These are phyloP conservation scores for Vinca minor DNA, from an alignment of 257 asterid genomes.

Conservation along the genomic window DNA sequence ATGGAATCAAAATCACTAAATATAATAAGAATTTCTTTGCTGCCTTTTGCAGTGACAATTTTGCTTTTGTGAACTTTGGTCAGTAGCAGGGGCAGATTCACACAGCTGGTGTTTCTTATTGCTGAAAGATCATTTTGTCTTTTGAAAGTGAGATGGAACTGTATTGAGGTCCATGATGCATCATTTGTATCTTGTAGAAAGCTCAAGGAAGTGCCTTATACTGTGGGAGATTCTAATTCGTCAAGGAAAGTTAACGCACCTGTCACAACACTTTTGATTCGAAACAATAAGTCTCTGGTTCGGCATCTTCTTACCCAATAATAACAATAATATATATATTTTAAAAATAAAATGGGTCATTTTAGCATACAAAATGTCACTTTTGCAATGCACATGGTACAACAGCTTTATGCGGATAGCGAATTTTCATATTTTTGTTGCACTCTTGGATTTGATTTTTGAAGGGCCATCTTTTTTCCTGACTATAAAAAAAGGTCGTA, in stretches of 20 bases:
- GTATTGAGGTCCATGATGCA: conserved; percentile 14
- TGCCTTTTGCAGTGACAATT: conserved; percentile 10
- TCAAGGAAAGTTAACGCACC: too few relatives aligned
- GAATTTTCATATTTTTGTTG: too few relatives aligned
- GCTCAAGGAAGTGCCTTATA: not conserved
- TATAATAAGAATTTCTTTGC: conserved; percentile 7
- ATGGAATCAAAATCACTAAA: conserved; percentile 16
- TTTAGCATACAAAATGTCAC: too few relatives aligned
- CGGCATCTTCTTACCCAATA: too few relatives aligned
- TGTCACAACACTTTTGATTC: too few relatives aligned
- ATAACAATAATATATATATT: too few relatives aligned
- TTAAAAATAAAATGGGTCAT: too few relatives aligned
- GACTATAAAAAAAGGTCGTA: too few relatives aligned
- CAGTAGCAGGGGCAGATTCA: conserved; percentile 36
- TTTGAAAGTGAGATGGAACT: conserved; percentile 22
- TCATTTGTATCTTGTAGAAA: conserved; percentile 23
- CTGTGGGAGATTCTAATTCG: not conserved
- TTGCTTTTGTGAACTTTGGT: conserved; percentile 27
- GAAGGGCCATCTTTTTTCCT: not conserved
- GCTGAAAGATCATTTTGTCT: conserved; percentile 38
- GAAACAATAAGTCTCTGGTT: too few relatives aligned
- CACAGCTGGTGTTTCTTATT: conserved; percentile 21
- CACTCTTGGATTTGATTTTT: not conserved
- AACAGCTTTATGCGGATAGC: too few relatives aligned
- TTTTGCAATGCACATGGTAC: too few relatives aligned